Conservation (phyloP, 129 eudicot species). For the Rutidosis leptorrhynchoides region DNA sequence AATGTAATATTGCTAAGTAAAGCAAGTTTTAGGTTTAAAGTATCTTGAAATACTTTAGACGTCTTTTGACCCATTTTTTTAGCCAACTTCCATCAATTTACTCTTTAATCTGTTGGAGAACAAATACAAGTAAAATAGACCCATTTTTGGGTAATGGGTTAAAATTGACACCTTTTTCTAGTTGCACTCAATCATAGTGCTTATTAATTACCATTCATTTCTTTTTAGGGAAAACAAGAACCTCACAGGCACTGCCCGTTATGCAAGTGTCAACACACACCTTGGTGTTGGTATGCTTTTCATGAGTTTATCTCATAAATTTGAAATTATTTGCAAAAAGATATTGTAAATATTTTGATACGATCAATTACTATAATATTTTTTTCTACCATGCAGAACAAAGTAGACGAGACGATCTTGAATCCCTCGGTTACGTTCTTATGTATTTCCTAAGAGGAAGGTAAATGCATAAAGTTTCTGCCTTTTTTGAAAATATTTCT, state of each 20-base stretch:
- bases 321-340: background rate
- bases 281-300: slow-evolving; percentile 83
- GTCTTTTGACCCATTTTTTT: background rate
- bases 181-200: background rate
- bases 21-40: too few relatives aligned
- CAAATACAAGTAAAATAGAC: background rate
- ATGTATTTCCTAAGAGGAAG: slow-evolving; percentile 99
- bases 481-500: background rate
- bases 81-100: background rate
- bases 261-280: slow-evolving; percentile 95
- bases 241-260: slow-evolving; percentile 98
- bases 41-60: background rate
- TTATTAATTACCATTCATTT: background rate
- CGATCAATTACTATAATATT: background rate
- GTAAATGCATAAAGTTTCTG: slow-evolving; percentile 28
- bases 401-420: slow-evolving; percentile 97
- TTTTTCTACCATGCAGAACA: slow-evolving; percentile 57
- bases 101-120: background rate
- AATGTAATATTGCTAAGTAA: too few relatives aligned
- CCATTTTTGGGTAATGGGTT: background rate
- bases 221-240: slow-evolving; percentile 80
- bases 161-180: background rate
- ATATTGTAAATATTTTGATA: too few relatives aligned
- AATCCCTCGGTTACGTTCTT: slow-evolving; percentile 96
- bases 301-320: slow-evolving; percentile 3